Evolutionary conservation across 495 filamentous ascomycete species (phyloP).

Genomic region (Penicillium verhagenii): DNA sequence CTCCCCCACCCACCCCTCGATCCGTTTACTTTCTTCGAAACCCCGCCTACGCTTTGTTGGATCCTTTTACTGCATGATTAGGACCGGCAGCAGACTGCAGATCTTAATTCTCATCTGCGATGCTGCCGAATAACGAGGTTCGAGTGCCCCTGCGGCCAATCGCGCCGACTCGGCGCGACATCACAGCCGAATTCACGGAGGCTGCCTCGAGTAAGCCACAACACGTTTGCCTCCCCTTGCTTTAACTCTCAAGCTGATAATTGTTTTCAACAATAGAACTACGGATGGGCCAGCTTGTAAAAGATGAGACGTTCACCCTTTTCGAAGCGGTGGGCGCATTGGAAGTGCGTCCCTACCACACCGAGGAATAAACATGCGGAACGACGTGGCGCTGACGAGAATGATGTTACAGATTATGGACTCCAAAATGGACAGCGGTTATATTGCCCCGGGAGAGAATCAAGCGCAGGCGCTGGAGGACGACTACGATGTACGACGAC

Average conservation of each 20-base stretch:
- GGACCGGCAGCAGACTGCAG: constrained; percentile 33
- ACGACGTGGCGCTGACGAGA: constrained; percentile 11
- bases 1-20: constrained; percentile 22
- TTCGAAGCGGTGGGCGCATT: constrained; percentile 93
- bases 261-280: constrained; percentile 54
- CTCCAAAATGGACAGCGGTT: constrained; percentile 96
- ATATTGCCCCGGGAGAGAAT: constrained; percentile 69
- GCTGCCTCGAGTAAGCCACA: constrained; percentile 63
- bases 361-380: constrained; percentile 3
- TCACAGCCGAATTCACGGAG: constrained; percentile 70
- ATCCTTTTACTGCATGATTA: constrained; percentile 13
- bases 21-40: constrained; percentile 5
- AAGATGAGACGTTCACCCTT: constrained; percentile 90
- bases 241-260: constrained; percentile 9
- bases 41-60: constrained; percentile 1
- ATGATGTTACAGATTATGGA: constrained; percentile 79
- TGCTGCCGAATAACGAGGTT: constrained; percentile 42
- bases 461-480: constrained; percentile 62
- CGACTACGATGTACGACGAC: constrained; percentile 73
- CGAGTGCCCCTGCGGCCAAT: constrained; percentile 35
- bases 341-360: constrained; percentile 62
- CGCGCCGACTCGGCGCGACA: constrained; percentile 61
- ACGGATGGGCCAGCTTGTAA: constrained; percentile 76
- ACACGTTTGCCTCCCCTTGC: background rate
- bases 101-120: constrained; percentile 22